phyloP scores from a whole-genome alignment of 2,329 filamentous ascomycete species.

The Drechslera avenae region DNA sequence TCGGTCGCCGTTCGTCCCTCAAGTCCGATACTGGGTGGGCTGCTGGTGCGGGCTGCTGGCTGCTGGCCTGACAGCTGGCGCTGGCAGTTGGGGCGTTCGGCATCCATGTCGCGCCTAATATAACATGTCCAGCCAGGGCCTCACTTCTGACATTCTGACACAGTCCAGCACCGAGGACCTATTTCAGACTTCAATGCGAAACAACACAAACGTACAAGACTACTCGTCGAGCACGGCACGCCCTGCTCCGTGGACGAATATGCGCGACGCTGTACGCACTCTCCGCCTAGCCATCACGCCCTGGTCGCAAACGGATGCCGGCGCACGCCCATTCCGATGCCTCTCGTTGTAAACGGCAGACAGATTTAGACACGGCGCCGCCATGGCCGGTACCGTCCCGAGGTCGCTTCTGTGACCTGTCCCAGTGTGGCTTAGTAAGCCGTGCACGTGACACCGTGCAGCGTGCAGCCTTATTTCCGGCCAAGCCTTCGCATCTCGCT shows the following conservation, averaged over 20 bases:
- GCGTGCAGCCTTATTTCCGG: not conserved
- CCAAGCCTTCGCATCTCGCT: not conserved
- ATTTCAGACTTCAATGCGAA: conserved; percentile 10
- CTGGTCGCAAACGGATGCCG: conserved; percentile 20
- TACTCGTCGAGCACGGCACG: conserved; percentile 1
- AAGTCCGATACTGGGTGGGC: too few species aligned
- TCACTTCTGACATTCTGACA: conserved; percentile 1
- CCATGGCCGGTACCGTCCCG: conserved; percentile 1
- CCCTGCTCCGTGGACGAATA: conserved; percentile 1
- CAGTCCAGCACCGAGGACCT: not conserved
- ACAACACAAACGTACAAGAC: conserved; percentile 9
- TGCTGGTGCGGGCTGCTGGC: not conserved
- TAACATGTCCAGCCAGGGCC: not conserved
- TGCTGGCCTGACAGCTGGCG: not conserved
- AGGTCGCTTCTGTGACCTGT: not conserved
- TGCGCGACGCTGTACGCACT: not conserved
- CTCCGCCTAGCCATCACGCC: not conserved
- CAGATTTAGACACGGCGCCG: not conserved
- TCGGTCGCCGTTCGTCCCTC: too few species aligned
- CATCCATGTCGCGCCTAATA: conserved; percentile 10
- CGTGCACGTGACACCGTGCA: conserved; percentile 24
- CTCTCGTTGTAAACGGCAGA: conserved; percentile 17
- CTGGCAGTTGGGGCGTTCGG: not conserved
- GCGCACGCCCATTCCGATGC: conserved; percentile 25
- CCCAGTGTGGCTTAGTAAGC: not conserved